A percentile compares a stretch with the other conserved stretches of the same genome.
These are phyloP conservation scores for Diaporthe ilicicola DNA, from an alignment of 2,329 filamentous ascomycete species.

Conservation along the genomic window DNA sequence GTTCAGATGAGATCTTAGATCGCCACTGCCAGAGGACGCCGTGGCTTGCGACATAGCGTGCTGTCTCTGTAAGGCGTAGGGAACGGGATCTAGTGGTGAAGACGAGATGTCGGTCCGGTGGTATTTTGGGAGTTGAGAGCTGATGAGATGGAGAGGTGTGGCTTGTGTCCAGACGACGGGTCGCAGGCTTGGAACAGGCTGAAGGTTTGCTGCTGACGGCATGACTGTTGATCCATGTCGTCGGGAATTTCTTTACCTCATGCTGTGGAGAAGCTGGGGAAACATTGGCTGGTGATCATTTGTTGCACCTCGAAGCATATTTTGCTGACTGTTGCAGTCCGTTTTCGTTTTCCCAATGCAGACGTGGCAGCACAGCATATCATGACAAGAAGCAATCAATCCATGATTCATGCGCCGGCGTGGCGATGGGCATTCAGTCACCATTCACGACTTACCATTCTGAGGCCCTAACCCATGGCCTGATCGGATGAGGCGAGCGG, in stretches of 20 bases:
- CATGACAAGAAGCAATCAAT: background rate
- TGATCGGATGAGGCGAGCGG: conserved; percentile 6
- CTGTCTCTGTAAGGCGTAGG: background rate
- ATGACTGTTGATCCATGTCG: conserved; percentile 2
- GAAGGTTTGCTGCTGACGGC: background rate
- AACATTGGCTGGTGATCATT: conserved; percentile 13
- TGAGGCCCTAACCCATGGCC: background rate
- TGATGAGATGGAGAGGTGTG: background rate
- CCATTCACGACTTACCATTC: background rate
- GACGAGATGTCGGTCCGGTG: background rate
- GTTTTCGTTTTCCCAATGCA: background rate
- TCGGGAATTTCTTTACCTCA: conserved; percentile 14
- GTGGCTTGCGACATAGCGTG: background rate
- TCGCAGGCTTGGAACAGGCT: background rate
- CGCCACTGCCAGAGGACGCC: background rate
- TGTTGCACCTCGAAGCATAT: conserved; percentile 1
- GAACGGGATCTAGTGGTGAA: background rate
- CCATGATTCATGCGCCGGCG: too few species aligned
- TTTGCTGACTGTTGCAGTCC: background rate
- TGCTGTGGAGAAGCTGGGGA: conserved; percentile 22
- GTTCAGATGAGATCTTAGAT: conserved; percentile 1
- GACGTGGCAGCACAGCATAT: background rate
- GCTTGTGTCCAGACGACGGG: background rate
- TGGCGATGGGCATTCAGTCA: background rate
- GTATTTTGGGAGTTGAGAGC: background rate